Percentiles rank a stretch among this genome's conserved stretches.
Evolutionary conservation across 805 yeast species (phyloP).

Genomic region (Wickerhamiella cacticola): DNA sequence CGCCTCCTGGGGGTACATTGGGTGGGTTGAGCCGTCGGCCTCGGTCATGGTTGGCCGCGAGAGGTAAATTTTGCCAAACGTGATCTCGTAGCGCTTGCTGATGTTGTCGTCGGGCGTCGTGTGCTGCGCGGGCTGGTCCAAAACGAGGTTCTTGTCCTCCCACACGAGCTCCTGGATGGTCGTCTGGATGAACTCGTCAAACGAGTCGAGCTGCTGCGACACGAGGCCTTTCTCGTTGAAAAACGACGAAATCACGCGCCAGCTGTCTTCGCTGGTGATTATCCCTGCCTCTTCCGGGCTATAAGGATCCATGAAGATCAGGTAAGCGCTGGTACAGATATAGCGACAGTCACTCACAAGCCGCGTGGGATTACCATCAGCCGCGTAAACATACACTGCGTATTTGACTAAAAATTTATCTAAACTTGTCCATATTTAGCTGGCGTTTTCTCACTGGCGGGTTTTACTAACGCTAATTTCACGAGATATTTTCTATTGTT

Average conservation of each 20-base stretch:
- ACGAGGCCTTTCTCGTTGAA: slow-evolving; percentile 95
- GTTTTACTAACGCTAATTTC: too few species aligned
- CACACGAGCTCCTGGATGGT: slow-evolving; percentile 93
- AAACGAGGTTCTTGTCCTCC: slow-evolving; percentile 85
- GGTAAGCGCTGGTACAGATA: too few species aligned
- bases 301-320: slow-evolving; percentile 30
- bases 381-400: too few species aligned
- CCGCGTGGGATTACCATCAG: too few species aligned
- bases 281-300: slow-evolving; percentile 56
- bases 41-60: slow-evolving; percentile 98
- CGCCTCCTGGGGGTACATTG: slow-evolving; percentile 97
- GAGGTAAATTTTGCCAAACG: slow-evolving; percentile 94
- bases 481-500: too few species aligned
- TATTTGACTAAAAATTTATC: too few species aligned
- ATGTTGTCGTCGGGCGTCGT: slow-evolving; percentile 80
- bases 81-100: slow-evolving; percentile 85
- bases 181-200: slow-evolving; percentile 93
- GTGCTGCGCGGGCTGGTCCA: slow-evolving; percentile 98
- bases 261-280: slow-evolving; percentile 96
- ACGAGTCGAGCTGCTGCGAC: slow-evolving; percentile 95
- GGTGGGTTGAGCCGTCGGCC: slow-evolving; percentile 99
- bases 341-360: too few species aligned
- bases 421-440: too few species aligned
- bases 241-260: slow-evolving; percentile 95
- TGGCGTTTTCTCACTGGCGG: too few species aligned